Evolutionary conservation across 768 basidiomycete genomes (phyloP), one percentile per base, ranked within the genome.

Genomic region (Mycena galopus): DNA sequence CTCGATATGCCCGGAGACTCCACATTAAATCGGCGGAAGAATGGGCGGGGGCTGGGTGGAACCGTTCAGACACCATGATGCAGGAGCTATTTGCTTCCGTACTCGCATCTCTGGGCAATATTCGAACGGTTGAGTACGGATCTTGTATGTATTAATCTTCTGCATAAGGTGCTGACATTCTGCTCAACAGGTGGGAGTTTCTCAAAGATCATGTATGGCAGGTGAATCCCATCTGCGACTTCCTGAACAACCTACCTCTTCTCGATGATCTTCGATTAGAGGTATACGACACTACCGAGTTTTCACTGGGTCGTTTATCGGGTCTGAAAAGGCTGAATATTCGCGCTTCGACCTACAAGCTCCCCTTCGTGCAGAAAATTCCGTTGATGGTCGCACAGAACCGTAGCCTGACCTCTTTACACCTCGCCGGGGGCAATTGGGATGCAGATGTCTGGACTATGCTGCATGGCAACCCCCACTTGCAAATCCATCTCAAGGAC

Each of bases 61-160:
- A 30, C 6, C 6, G 4, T 30, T 53, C 33, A 11, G 32, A 51
- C 2, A 37, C 32, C 16, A 12, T 12, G 23, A 59, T 59, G n/a
- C 30, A n/a, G 62, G 33, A 25, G 14, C 29, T 64, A 2, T 50
- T 51, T 35, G 62, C 62, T 8, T 44, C 59, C 3, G 50, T 29
- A 17, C 62, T 64, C 4, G 50, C 23, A 50, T 25, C 47, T 8
- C 6, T 64, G 50, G 6, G 16, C 5, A 64, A 64, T 33, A 25
- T 64, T 37, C 47, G 23, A 17, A 64, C 47, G 5, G 62, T 64
- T 21, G 19, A n/a, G 62, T 64, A 64, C 25, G 58, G 25, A 55
- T 55, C 27, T 17, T 55, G 29, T 55, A n/a, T n/a, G n/a, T n/a
- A 27, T 55, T 10, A 19, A 17, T 29, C 29, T 27, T 53, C 11